phyloP scores from a whole-genome alignment of 78 protist genomes.

The slime mould (Dictyostelium discoideum) region DNA sequence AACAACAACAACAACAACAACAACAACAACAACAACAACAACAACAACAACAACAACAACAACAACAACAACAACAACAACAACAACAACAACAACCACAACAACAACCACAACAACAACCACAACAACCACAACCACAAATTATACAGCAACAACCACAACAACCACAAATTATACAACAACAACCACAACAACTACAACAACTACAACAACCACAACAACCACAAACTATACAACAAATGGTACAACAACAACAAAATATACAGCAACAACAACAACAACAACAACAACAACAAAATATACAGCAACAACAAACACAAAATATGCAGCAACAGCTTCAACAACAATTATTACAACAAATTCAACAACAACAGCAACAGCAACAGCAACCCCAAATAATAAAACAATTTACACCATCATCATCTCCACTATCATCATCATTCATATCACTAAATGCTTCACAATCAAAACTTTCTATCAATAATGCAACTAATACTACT shows the following conservation, averaged over 20 bases:
- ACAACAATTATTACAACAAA: background rate
- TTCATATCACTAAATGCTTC: background rate
- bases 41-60: background rate
- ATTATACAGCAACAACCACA: background rate
- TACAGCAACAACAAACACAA: no score
- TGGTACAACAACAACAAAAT: background rate
- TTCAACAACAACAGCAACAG: background rate
- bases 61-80: background rate
- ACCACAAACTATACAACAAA: background rate
- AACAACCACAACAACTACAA: background rate
- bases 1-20: background rate
- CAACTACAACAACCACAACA: background rate
- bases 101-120: background rate
- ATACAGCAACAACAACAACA: background rate
- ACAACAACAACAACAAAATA: background rate
- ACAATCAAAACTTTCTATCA: background rate
- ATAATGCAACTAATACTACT: background rate
- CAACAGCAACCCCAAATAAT: background rate
- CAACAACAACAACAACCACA: background rate
- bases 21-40: background rate
- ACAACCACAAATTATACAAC: background rate
- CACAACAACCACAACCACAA: background rate
- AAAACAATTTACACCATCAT: background rate
- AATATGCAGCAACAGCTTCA: background rate
- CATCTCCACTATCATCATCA: background rate